phyloP scores from a whole-genome alignment of 768 basidiomycete species.

The Wakefieldia striispora region DNA sequence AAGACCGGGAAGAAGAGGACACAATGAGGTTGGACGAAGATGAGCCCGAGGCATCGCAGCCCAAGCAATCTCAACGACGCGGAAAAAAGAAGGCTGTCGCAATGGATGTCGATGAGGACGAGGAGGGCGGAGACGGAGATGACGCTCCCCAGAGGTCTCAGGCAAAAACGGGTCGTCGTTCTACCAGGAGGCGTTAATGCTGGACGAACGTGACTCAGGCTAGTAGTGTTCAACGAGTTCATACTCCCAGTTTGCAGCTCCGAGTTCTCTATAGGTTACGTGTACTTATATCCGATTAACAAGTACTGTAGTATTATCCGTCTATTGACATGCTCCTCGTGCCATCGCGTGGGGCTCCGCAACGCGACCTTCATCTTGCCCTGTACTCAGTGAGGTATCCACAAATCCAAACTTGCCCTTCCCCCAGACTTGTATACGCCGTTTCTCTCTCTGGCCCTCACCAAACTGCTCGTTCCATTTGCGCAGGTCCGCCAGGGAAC shows the following conservation, averaged over 20 bases:
- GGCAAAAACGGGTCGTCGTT: slow-evolving; percentile 15
- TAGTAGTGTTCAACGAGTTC: too few species aligned
- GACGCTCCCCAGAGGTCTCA: slow-evolving; percentile 22
- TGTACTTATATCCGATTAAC: slow-evolving; percentile 14
- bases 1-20: slow-evolving; percentile 41
- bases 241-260: too few species aligned
- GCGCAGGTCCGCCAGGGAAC: slow-evolving; percentile 69
- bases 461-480: slow-evolving; percentile 96
- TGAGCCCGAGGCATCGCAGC: slow-evolving; percentile 32
- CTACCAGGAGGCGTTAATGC: slow-evolving; percentile 16
- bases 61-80: slow-evolving; percentile 25
- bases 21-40: slow-evolving; percentile 32
- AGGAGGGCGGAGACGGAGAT: slow-evolving; percentile 25
- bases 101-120: slow-evolving; percentile 48
- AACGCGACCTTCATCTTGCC: slow-evolving; percentile 47
- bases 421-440: slow-evolving; percentile 77
- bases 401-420: slow-evolving; percentile 87
- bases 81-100: slow-evolving; percentile 29
- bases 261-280: slow-evolving; percentile 7
- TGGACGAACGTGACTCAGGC: too few species aligned
- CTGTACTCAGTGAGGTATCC: slow-evolving; percentile 35
- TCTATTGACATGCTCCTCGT: slow-evolving; percentile 24
- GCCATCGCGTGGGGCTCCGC: slow-evolving; percentile 14
- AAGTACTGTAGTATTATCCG: slow-evolving; percentile 22
- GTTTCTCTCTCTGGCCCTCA: slow-evolving; percentile 70